Base-by-base conservation (phyloP, 495 filamentous ascomycete species). In the Aspergillus panamensis region DNA sequence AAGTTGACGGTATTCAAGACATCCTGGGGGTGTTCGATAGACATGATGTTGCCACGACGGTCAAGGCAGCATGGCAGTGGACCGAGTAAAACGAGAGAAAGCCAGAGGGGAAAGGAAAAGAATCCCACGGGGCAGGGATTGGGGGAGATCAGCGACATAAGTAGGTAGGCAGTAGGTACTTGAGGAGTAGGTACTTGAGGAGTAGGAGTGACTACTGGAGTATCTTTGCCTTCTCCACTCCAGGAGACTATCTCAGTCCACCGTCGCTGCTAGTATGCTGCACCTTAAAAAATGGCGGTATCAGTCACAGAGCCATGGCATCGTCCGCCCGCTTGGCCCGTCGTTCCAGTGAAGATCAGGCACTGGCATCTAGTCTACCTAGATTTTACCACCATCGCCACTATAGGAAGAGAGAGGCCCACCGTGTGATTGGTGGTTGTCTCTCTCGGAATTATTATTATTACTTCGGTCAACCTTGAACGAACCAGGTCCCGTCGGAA, bases 1-100 rank as follows among this genome's bases (percentile, higher is more conserved):
- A 75, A 57, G 48, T 75, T 77, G 35, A 77, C 47, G 0, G 75
- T 77, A 49, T 70, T 53, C 16, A 76, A 57, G 10, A 65, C 62
- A 71, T 76, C 73, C 19, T 64, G 55, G 6, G 72, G 70, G 30
- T 75, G 55, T 8, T 52, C 58, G 8, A 64, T 37, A 19, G 66
- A 53, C 69, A 72, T 72, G 51, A 48, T 67, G 65, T 42, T 32
- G 29, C 20, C 19, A 21, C 16, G 19, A 7, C n/a, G 17, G 42
- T 45, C 42, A 45, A 20, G 42, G 16, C 42, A 45, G 42, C 42
- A 45, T 45, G 42, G 9, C 17, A n/a, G 40, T 44, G 17, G 17
- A 16, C 13, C 14, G 8, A 13, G 42, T 8, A 21, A 9, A 16
- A 10, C 42, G 42, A 45, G 17, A 21, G 42, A 20, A 45, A 16